Evolutionary conservation across 2,329 filamentous ascomycete genomes (phyloP).

Genomic region (Claviceps arundinis): DNA sequence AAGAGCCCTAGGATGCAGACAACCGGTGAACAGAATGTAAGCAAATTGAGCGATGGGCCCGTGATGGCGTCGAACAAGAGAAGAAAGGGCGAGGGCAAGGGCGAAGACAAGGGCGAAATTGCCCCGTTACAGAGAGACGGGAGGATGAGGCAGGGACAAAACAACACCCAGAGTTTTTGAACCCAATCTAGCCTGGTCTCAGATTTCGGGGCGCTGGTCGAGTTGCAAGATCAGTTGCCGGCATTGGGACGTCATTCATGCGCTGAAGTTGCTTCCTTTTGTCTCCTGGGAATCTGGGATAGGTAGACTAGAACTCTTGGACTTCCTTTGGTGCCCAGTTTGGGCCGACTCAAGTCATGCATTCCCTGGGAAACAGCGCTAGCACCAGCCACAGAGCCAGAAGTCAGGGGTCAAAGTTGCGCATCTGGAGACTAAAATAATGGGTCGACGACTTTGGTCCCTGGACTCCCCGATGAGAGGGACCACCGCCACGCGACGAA

Average conservation of each 20-base stretch:
- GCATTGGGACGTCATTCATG: conserved; percentile 4
- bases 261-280: neutral
- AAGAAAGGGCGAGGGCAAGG: neutral
- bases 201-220: neutral
- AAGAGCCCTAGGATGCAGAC: neutral
- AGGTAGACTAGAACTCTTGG: neutral
- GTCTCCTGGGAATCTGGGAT: neutral
- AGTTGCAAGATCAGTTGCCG: neutral
- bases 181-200: neutral
- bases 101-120: neutral
- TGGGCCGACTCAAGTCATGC: neutral
- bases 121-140: neutral
- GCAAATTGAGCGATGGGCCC: neutral
- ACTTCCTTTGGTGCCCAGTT: conserved; percentile 1
- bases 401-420: neutral
- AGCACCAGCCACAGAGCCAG: neutral
- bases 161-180: neutral
- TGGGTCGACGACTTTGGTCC: no score
- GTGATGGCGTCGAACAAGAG: neutral
- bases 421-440: no score
- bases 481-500: neutral
- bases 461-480: neutral
- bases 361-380: neutral
- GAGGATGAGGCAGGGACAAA: neutral
- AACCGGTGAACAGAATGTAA: neutral